Evolutionary conservation across 306 rosid species (phyloP).

Genomic region (Trichosanthes cucumerina): DNA sequence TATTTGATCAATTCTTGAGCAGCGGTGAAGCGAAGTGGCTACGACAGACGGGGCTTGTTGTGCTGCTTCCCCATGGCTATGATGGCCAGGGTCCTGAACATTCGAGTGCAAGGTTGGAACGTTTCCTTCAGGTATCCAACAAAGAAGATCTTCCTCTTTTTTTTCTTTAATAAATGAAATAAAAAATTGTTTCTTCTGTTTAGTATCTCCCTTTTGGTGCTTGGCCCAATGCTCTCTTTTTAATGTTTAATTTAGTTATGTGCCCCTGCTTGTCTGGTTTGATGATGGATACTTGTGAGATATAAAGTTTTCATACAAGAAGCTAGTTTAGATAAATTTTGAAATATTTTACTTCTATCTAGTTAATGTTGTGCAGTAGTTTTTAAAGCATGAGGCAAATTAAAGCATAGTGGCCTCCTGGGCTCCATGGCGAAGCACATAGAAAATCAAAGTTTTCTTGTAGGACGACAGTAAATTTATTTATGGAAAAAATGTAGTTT

Average conservation of each 20-base stretch:
- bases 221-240: background rate
- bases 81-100: constrained; percentile 99
- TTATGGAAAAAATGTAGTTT: background rate
- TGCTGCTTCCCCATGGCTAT: constrained; percentile 93
- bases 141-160: background rate
- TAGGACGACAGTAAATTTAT: background rate
- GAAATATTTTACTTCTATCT: background rate
- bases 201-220: background rate
- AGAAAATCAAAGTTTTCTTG: background rate
- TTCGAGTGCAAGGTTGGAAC: constrained; percentile 83
- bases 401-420: background rate
- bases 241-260: background rate
- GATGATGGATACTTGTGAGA: background rate
- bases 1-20: constrained; percentile 86
- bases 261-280: background rate
- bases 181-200: background rate
- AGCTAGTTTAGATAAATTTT: background rate
- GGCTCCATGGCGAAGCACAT: background rate
- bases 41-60: constrained; percentile 88
- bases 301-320: background rate
- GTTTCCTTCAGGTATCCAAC: constrained; percentile 77
- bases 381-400: background rate
- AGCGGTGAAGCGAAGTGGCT: constrained; percentile 97
- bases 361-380: background rate
- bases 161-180: background rate